These are phyloP conservation scores for Auxenochlorella protothecoides DNA, from an alignment of 139 green algal species.

Conservation along the genomic window DNA sequence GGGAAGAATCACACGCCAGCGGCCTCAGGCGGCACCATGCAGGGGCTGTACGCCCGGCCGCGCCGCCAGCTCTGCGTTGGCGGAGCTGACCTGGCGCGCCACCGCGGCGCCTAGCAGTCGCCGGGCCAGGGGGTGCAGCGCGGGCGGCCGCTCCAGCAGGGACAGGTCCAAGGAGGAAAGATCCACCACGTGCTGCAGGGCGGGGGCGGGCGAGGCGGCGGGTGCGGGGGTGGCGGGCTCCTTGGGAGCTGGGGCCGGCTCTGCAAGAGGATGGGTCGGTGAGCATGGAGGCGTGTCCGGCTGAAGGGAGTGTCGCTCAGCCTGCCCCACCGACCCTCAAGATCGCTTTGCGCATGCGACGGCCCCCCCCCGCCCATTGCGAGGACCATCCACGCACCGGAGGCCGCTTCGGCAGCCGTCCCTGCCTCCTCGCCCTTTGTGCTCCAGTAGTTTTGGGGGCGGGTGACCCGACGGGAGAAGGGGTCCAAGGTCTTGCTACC, in stretches of 20 bases:
- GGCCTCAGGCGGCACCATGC: background rate
- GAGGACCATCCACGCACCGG: background rate
- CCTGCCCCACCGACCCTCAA: too few species aligned
- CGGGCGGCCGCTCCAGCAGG: background rate
- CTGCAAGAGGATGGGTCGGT: background rate
- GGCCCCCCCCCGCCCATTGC: background rate
- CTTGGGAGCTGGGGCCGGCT: background rate
- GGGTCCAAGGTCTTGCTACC: slow-evolving; percentile 16
- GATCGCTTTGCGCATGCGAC: too few species aligned
- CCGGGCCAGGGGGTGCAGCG: background rate
- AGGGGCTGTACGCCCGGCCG: background rate
- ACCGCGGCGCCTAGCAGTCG: too few species aligned
- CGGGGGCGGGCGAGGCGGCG: background rate
- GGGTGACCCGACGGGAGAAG: slow-evolving; percentile 28
- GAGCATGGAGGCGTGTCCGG: too few species aligned
- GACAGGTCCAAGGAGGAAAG: slow-evolving; percentile 8
- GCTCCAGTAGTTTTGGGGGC: slow-evolving; percentile 25
- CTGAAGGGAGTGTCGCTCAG: too few species aligned
- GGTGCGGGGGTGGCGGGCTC: background rate
- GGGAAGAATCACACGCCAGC: background rate
- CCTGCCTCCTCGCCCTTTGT: slow-evolving; percentile 8
- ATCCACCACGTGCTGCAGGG: slow-evolving; percentile 5
- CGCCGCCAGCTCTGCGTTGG: background rate
- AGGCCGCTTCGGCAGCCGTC: background rate
- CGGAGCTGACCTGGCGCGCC: too few species aligned